A percentile compares a stretch with the other conserved stretches of the same genome.
phyloP scores from a whole-genome alignment of 2,329 filamentous ascomycete species.

The Colletotrichum somersetense region DNA sequence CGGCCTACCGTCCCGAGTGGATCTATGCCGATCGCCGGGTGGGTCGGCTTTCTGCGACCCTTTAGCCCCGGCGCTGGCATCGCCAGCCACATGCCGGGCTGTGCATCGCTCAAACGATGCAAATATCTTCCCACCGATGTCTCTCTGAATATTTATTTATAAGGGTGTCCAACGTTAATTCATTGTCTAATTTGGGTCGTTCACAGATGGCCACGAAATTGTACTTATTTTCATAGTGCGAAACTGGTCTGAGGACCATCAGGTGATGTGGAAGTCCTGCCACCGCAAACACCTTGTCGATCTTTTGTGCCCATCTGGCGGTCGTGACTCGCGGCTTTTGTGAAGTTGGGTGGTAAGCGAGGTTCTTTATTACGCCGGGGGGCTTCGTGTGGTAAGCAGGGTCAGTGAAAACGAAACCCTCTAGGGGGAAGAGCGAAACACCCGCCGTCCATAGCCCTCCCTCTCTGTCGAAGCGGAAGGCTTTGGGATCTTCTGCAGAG shows the following conservation, averaged over 20 bases:
- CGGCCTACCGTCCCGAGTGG: background rate
- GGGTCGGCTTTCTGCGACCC: background rate
- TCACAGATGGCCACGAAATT: background rate
- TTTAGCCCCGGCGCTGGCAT: background rate
- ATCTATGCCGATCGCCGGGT: background rate
- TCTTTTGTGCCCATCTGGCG: background rate
- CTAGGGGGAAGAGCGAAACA: background rate
- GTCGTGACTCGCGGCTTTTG: background rate
- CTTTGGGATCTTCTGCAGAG: background rate
- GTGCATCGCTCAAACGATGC: background rate
- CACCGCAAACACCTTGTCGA: background rate
- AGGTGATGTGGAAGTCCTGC: background rate
- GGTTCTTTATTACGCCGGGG: background rate
- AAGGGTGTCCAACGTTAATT: background rate
- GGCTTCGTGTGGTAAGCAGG: background rate
- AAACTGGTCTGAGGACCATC: background rate
- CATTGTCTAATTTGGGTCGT: background rate
- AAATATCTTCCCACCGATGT: background rate
- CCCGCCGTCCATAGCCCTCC: background rate
- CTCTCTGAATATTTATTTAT: no score
- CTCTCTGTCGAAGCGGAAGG: background rate
- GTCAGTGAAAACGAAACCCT: background rate
- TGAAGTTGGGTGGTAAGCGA: background rate
- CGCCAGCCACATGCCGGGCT: background rate
- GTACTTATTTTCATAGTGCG: background rate